Evolutionary conservation across 192 early-diverging fungal genomes (phyloP), one percentile per base, ranked within the genome.

Genomic region (Umbelopsis isabellina): DNA sequence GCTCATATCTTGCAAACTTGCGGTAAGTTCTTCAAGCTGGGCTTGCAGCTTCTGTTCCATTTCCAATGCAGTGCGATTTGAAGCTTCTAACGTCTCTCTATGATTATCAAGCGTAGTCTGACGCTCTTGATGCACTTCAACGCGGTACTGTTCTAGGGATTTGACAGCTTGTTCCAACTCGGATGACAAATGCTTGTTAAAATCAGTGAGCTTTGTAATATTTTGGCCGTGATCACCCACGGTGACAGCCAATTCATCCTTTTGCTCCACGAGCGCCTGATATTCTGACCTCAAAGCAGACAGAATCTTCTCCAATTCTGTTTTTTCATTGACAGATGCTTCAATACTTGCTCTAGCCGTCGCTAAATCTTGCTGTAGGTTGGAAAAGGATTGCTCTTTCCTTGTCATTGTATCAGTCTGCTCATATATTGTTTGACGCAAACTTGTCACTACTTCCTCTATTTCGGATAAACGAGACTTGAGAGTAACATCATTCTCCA

Each of bases 101-200:
- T 41, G 37, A 41, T 41, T 41, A 41, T 41, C 37, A 9, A 41
- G 10, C 7, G 37, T 41, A 41, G 37, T 6, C 37, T 41, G 37
- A 10, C 37, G 37, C 37, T 41, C 37, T 10, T 41, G 37, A 10
- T 41, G 37, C 6, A 41, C 10, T 41, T 41, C 37, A 41, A 41
- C 2, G 37, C 37, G 37, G 10, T 41, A 41, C 5, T 41, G 7
- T 41, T 41, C 37, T 10, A 41, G 37, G 10, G 64, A 37, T 45
- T 65, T 30, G 21, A 44, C 35, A 15, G 18, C 64, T 20, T 45
- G 35, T 41, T 65, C 64, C 21, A 65, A 44, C n/a, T 65, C 20
- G 64, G 64, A 45, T 3, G 64, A 21, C 64, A 45, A 65, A n/a
- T 33, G 35, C 41, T 65, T 33, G 41, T 20, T n/a, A 41, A 16